phyloP scores from a whole-genome alignment of 306 rosid species.

The Lagenaria siceraria region DNA sequence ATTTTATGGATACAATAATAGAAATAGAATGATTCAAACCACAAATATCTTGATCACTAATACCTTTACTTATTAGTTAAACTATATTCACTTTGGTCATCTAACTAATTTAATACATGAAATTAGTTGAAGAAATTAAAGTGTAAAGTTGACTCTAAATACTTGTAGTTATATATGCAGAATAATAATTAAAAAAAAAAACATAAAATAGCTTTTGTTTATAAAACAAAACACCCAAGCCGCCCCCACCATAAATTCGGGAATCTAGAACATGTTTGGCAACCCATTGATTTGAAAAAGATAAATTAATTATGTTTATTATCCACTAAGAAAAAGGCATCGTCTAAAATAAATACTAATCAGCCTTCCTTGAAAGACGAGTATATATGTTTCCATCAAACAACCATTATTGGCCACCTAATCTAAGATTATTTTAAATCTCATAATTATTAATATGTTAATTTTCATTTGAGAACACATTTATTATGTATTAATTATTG shows the following conservation, averaged over 20 bases:
- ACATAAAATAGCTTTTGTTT: background rate
- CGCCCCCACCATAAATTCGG: conserved; percentile 6
- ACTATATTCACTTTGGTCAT: too few relatives aligned
- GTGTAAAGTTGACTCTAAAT: background rate
- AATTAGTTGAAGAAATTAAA: background rate
- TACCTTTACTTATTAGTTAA: too few relatives aligned
- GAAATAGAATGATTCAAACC: too few relatives aligned
- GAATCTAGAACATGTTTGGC: conserved; percentile 12
- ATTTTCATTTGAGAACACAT: background rate
- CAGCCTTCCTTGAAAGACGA: conserved; percentile 1
- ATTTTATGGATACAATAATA: too few relatives aligned
- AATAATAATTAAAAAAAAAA: too few relatives aligned
- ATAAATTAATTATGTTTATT: background rate
- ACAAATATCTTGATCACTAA: too few relatives aligned
- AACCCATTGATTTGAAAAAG: background rate
- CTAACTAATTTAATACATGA: background rate
- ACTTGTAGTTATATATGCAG: background rate
- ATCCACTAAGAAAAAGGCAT: conserved; percentile 9
- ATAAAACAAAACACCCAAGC: background rate
- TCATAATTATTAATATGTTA: background rate
- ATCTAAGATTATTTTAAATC: background rate
- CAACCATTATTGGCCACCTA: background rate
- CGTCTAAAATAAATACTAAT: background rate
- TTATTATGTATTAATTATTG: background rate
- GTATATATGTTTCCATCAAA: conserved; percentile 5